Conservation (phyloP, 2,329 filamentous ascomycete species). For the Westerdykella ornata region DNA sequence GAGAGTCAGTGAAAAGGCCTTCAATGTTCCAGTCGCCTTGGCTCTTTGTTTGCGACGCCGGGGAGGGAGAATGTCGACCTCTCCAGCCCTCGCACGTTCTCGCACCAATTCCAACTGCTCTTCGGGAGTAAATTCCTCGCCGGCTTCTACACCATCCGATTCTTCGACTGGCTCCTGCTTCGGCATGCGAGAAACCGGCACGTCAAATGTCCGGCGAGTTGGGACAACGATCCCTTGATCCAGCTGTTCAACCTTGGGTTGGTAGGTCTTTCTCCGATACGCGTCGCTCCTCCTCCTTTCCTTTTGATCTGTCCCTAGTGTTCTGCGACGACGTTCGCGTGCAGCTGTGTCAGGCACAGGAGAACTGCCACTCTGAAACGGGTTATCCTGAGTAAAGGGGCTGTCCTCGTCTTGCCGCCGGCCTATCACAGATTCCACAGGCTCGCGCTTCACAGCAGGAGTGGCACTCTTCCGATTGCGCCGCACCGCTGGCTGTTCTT, state of each 20-base stretch:
- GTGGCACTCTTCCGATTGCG: slow-evolving; percentile 37
- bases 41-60: slow-evolving; percentile 23
- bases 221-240: slow-evolving; percentile 51
- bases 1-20: slow-evolving; percentile 64
- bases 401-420: slow-evolving; percentile 46
- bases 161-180: slow-evolving; percentile 37
- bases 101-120: slow-evolving; percentile 70
- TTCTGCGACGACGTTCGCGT: slow-evolving; percentile 48
- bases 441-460: slow-evolving; percentile 41
- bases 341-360: slow-evolving; percentile 41
- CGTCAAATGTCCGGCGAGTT: slow-evolving; percentile 54
- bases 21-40: slow-evolving; percentile 47
- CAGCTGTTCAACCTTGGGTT: slow-evolving; percentile 39
- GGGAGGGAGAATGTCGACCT: slow-evolving; percentile 45
- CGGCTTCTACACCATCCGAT: slow-evolving; percentile 53
- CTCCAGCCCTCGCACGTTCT: slow-evolving; percentile 55
- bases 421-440: slow-evolving; percentile 46
- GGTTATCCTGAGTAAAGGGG: slow-evolving; percentile 83
- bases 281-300: slow-evolving; percentile 41
- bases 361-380: slow-evolving; percentile 82
- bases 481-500: slow-evolving; percentile 29
- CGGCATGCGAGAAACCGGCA: slow-evolving; percentile 45
- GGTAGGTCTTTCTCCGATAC: slow-evolving; percentile 40
- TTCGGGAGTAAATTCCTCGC: slow-evolving; percentile 91
- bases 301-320: slow-evolving; percentile 38